phyloP scores from a whole-genome alignment of 129 eudicot genomes.

The Solidago caesia region DNA sequence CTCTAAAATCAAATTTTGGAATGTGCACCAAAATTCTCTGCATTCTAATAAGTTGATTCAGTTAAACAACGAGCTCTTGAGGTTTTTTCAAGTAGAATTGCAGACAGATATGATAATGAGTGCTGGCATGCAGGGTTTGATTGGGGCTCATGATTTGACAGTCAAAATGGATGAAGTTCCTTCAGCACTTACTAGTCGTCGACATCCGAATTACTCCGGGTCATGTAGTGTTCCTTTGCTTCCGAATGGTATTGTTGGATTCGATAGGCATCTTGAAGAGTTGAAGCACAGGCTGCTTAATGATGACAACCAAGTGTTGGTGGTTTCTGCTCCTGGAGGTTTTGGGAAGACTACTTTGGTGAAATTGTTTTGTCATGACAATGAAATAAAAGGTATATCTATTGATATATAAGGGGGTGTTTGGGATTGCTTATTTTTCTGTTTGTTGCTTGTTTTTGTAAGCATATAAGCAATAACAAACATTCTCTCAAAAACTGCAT shows the following conservation, averaged over 20 bases:
- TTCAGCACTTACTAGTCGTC: not conserved
- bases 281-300: constrained; percentile 28
- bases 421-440: too few species aligned
- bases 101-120: not conserved
- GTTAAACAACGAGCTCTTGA: not conserved
- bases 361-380: constrained; percentile 39
- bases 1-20: constrained; percentile 6
- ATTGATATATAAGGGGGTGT: too few species aligned
- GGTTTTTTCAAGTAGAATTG: not conserved
- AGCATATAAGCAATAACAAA: not conserved
- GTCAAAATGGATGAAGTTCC: too few species aligned
- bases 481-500: too few species aligned
- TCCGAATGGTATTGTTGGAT: constrained; percentile 33
- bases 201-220: not conserved
- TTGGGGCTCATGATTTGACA: not conserved
- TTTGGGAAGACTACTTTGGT: constrained; percentile 60
- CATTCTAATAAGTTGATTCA: constrained; percentile 14
- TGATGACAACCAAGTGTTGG: constrained; percentile 9
- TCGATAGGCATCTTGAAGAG: constrained; percentile 33
- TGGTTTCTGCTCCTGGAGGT: constrained; percentile 47
- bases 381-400: constrained; percentile 23
- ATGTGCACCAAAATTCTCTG: not conserved
- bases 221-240: constrained; percentile 23
- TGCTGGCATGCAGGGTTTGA: not conserved
- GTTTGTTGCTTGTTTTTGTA: not conserved